Base-by-base conservation (phyloP, 2,329 filamentous ascomycete species). In the Ustilaginoidea virens region DNA sequence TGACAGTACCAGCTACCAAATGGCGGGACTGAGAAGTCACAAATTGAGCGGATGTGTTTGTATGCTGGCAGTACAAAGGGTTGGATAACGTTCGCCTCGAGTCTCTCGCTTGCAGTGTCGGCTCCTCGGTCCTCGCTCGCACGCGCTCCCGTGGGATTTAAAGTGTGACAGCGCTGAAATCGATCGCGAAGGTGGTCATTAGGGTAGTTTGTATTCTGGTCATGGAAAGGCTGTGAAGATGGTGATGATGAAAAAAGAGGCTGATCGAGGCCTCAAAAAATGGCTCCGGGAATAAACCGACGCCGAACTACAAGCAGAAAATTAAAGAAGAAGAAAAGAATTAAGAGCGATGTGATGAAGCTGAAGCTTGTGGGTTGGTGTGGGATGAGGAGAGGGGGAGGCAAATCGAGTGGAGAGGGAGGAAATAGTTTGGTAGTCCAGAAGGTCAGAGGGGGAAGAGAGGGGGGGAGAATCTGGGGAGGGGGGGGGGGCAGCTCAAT, bases 71-170 rank as follows among this genome's bases (percentile, higher is more conserved):
- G 60, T 55, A 61, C 58, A n/a, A 63, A 69, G 67, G 56, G 62
- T 70, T 69, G 66, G 70, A 60, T 53, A 68, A 67, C 63, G 62
- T 53, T 56, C 57, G 49, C 39, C 33, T 43, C 36, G 36, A 36
- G 39, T 37, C 35, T 41, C 37, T 47, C 38, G 31, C 25, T 36
- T 28, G 41, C 34, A 39, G 39, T 46, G 44, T 51, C 44, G 37
- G 47, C 48, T 52, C 48, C 55, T 52, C 43, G 47, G 49, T 56
- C 52, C 64, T 70, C 65, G 56, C 66, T 69, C 64, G 62, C 64
- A 59, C 64, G 63, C 65, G 60, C 62, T 71, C 67, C 67, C 71
- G 70, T 74, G 61, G 62, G 65, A 56, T 70, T 76, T 70, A 77
- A 75, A 76, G 72, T 64, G 70, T 74, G 69, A 65, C 66, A 61